Conservation (phyloP, 2,329 filamentous ascomycete species). For the Neopestalotiopsis sp. region DNA sequence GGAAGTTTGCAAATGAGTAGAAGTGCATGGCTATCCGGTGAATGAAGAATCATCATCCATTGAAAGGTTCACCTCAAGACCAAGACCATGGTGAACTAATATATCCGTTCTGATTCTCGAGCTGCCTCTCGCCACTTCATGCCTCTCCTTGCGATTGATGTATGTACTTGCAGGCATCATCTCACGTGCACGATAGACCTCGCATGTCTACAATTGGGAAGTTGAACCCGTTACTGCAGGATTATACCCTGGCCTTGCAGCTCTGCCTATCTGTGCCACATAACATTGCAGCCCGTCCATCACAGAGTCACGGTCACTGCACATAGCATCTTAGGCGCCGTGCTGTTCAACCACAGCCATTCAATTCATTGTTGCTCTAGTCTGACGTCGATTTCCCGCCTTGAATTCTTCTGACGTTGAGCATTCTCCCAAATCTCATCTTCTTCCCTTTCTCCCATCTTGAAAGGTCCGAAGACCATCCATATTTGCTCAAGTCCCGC, state of each 20-base stretch:
- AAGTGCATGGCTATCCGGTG: too few species aligned
- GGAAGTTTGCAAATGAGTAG: too few species aligned
- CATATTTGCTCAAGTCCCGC: too few species aligned
- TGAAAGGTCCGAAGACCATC: not conserved
- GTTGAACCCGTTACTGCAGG: constrained; percentile 15
- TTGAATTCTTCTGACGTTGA: not conserved
- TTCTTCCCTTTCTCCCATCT: not conserved
- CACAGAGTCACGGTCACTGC: not conserved
- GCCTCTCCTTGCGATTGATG: not conserved
- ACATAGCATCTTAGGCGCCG: constrained; percentile 12
- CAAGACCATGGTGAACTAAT: too few species aligned
- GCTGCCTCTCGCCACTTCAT: not conserved
- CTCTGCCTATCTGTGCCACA: constrained; percentile 12
- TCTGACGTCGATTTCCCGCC: not conserved
- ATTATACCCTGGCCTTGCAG: not conserved
- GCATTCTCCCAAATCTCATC: not conserved
- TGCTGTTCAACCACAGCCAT: not conserved
- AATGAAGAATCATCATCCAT: too few species aligned
- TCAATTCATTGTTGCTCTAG: not conserved
- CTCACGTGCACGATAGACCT: constrained; percentile 11
- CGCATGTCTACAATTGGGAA: constrained; percentile 15
- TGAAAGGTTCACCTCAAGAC: too few species aligned
- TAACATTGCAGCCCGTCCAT: not conserved
- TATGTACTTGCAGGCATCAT: not conserved
- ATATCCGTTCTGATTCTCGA: too few species aligned